phyloP scores from a whole-genome alignment of 2,329 filamentous ascomycete genomes.

The Pestalotiopsis sp. region DNA sequence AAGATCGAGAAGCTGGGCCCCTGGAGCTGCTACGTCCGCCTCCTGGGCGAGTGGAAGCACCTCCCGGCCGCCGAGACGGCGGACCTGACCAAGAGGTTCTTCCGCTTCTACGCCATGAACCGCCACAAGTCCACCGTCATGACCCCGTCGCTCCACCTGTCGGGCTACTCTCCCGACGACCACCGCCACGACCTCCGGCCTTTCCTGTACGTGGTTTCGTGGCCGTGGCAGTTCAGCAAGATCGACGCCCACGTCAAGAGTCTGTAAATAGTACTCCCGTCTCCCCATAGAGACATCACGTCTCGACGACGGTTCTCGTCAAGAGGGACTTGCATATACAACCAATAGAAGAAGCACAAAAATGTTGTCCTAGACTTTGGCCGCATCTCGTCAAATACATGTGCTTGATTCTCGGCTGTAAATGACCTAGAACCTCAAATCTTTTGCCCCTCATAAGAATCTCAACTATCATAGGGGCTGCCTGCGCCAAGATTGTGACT shows the following conservation, averaged over 20 bases:
- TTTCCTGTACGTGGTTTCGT: slow-evolving; percentile 38
- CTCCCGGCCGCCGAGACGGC: slow-evolving; percentile 38
- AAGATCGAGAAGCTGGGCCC: slow-evolving; percentile 45
- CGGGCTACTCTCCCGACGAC: slow-evolving; percentile 42
- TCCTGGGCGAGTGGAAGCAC: neutral
- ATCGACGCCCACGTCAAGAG: slow-evolving; percentile 39
- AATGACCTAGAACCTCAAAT: too few species aligned
- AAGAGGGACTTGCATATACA: too few species aligned
- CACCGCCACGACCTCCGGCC: slow-evolving; percentile 43
- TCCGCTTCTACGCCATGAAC: slow-evolving; percentile 60
- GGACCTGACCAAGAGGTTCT: slow-evolving; percentile 49
- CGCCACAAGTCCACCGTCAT: slow-evolving; percentile 68
- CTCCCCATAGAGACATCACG: too few species aligned
- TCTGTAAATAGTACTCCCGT: neutral
- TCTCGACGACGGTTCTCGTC: too few species aligned
- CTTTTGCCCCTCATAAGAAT: too few species aligned
- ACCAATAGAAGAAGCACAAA: too few species aligned
- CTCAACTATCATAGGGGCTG: too few species aligned
- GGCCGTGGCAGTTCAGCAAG: slow-evolving; percentile 40
- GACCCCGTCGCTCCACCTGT: slow-evolving; percentile 57
- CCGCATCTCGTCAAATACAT: too few species aligned
- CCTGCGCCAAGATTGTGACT: too few species aligned
- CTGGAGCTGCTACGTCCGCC: slow-evolving; percentile 21
- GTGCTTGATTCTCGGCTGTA: too few species aligned
- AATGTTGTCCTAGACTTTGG: too few species aligned